Conservation (phyloP, 2,329 filamentous ascomycete species). For the Cercospora berteroae region DNA sequence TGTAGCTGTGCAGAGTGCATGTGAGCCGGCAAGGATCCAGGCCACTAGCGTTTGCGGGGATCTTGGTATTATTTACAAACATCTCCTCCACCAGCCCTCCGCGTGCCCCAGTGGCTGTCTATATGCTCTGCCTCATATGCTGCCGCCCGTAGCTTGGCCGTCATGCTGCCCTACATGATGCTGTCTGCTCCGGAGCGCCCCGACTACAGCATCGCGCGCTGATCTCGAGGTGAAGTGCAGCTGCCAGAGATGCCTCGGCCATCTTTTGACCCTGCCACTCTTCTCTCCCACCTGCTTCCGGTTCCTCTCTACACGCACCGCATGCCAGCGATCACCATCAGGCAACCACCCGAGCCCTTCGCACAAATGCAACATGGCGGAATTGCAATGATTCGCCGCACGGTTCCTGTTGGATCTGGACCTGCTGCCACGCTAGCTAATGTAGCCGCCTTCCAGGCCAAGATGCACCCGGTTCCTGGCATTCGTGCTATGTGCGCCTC, state of each 20-base stretch:
- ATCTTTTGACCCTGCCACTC: neutral
- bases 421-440: neutral
- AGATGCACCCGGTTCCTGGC: neutral
- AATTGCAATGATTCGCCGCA: neutral
- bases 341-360: neutral
- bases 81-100: neutral
- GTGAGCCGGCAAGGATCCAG: neutral
- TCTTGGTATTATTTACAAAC: neutral
- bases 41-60: neutral
- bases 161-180: neutral
- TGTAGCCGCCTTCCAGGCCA: neutral
- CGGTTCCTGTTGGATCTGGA: neutral
- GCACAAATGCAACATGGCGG: neutral
- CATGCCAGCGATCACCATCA: neutral
- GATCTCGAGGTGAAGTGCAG: neutral
- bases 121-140: neutral
- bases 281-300: neutral
- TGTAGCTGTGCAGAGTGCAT: neutral
- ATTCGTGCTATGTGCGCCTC: neutral
- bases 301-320: neutral
- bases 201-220: neutral
- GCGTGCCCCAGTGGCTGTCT: neutral
- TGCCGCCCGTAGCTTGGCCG: neutral
- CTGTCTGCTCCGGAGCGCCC: neutral
- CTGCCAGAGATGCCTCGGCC: neutral